Base-by-base conservation (phyloP, 1,139 yeast species). In the Sugiyamaella novakii region DNA sequence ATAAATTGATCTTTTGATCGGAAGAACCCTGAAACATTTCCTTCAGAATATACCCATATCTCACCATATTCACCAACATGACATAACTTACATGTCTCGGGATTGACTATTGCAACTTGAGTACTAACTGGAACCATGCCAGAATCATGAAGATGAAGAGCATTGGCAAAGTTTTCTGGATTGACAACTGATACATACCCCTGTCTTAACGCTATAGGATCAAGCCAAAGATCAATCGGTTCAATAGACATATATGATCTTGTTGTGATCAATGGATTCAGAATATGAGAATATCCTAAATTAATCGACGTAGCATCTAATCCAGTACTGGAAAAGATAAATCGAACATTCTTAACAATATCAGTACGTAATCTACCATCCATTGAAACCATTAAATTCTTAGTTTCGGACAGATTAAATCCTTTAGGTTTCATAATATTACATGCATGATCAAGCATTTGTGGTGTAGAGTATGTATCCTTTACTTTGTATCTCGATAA, bases 41-140 rank as follows among this genome's bases (percentile, higher is more conserved):
- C 95, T 58, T 89, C 96, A 1, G 96, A 85, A 54, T 86, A 80
- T 2, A 92, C 94, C 98, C 98, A 92, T 40, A 92, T 89, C 69
- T 92, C 98, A 33, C 99, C 99, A 65, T 82, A 84, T 65, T 94
- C 98, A n/a, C 98, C 98, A 51, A 83, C 84, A 53, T 79, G 80
- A 66, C 98, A 92, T 14, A 89, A 71, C 46, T 73, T 71, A 43
- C 79, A 69, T 0, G 97, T 92, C 64, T 91, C 97, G 0, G 98
- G 98, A 58, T 94, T 94, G 3, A 92, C 98, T 54, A 92, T 87
- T 1, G 96, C 94, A 36, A 94, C 81, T 63, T 89, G 95, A 0
- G 98, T 87, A 63, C 95, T 87, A 12, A 89, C 92, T 0, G 97
- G 95, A 0, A 91, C 97, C 78, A 91, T 86, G 6, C 99, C 99